Conservation (phyloP, 805 yeast genomes). For the Barnettozyma pratensis region DNA sequence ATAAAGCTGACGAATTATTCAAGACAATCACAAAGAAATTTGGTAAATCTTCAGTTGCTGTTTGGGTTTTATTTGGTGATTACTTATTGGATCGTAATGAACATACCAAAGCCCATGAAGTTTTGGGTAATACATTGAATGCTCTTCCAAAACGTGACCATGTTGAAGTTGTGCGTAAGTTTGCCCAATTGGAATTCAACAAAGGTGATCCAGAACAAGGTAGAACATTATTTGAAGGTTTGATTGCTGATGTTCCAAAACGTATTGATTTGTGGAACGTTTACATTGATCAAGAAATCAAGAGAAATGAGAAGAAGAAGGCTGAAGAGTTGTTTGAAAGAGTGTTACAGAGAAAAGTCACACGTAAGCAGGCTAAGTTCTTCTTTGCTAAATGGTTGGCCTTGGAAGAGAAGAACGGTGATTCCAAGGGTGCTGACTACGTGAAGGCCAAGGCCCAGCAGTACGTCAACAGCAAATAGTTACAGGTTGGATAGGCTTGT, state of each 20-base stretch:
- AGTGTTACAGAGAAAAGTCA: conserved; percentile 57
- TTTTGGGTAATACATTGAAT: conserved; percentile 71
- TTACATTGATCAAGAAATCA: conserved; percentile 89
- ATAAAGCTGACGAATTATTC: conserved; percentile 66
- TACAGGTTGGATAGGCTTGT: neutral
- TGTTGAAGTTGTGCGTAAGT: conserved; percentile 77
- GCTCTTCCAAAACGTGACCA: conserved; percentile 67
- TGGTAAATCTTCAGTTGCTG: conserved; percentile 57
- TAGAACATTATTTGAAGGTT: conserved; percentile 89
- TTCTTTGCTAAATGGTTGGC: conserved; percentile 90
- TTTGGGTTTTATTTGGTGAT: conserved; percentile 82
- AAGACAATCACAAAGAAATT: conserved; percentile 71
- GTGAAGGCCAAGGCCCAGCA: conserved; percentile 91
- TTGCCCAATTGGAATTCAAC: conserved; percentile 80
- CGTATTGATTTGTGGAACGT: conserved; percentile 94
- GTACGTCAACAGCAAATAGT: conserved; percentile 40
- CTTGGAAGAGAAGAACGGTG: conserved; percentile 66
- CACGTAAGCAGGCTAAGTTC: conserved; percentile 88
- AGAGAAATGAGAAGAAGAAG: conserved; percentile 56
- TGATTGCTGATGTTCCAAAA: conserved; percentile 84
- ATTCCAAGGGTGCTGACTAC: conserved; percentile 66
- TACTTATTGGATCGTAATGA: conserved; percentile 58
- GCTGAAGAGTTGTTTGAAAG: conserved; percentile 82
- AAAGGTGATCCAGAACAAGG: conserved; percentile 94
- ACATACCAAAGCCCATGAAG: conserved; percentile 58